Evolutionary conservation across 2,329 filamentous ascomycete genomes (phyloP).

Genomic region (Colletotrichum cuscutae): DNA sequence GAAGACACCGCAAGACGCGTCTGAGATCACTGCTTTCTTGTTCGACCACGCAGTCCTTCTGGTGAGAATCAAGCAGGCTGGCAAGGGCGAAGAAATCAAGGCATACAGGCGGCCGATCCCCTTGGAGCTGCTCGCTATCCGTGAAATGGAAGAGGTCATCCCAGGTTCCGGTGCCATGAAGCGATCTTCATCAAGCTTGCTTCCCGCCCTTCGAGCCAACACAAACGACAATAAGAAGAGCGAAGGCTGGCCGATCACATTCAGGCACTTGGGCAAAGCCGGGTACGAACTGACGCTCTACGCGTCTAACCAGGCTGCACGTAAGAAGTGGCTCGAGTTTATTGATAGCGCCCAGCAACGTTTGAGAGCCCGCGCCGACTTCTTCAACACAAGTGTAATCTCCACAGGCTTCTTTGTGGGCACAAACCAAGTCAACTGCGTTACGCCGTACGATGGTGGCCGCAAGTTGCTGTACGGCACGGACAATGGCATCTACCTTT

Average conservation of each 20-base stretch:
- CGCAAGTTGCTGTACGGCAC: slow-evolving; percentile 95
- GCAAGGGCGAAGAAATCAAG: slow-evolving; percentile 93
- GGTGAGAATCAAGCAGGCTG: slow-evolving; percentile 89
- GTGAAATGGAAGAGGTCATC: slow-evolving; percentile 97
- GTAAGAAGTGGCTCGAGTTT: slow-evolving; percentile 97
- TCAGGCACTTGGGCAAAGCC: slow-evolving; percentile 93
- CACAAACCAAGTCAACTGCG: slow-evolving; percentile 90
- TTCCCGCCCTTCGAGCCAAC: slow-evolving; percentile 64
- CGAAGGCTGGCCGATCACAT: slow-evolving; percentile 94
- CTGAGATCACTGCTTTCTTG: slow-evolving; percentile 90
- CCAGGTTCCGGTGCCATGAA: slow-evolving; percentile 84
- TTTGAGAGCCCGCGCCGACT: slow-evolving; percentile 86
- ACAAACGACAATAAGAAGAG: slow-evolving; percentile 66
- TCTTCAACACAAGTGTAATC: slow-evolving; percentile 80
- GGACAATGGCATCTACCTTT: slow-evolving; percentile 91
- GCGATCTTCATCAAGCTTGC: slow-evolving; percentile 86
- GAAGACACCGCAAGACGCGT: slow-evolving; percentile 82
- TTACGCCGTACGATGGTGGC: slow-evolving; percentile 93
- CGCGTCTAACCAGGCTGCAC: slow-evolving; percentile 83
- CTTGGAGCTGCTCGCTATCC: slow-evolving; percentile 89
- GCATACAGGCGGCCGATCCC: slow-evolving; percentile 96
- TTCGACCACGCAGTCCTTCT: slow-evolving; percentile 96
- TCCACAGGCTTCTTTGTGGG: slow-evolving; percentile 70
- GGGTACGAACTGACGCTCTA: slow-evolving; percentile 94
- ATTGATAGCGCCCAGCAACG: slow-evolving; percentile 92